Percentiles rank a stretch among this genome's conserved stretches.
These are phyloP conservation scores for Kluyveromyces sp. DNA, from an alignment of 1,139 yeast species.

Conservation along the genomic window DNA sequence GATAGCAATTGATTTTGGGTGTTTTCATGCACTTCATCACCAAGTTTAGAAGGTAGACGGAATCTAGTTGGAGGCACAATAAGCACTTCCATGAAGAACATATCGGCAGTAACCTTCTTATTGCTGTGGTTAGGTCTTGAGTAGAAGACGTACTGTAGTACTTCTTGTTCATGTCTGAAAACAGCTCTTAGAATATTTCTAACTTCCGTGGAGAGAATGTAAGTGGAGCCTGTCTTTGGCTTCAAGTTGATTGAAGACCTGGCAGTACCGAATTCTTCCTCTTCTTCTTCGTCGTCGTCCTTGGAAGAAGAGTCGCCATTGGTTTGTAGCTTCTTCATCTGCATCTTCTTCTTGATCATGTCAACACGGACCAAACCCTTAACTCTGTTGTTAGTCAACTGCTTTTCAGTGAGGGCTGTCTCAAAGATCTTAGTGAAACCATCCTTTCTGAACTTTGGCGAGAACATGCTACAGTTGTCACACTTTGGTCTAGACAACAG, in stretches of 20 bases:
- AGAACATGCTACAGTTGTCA: slow-evolving; percentile 92
- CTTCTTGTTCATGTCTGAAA: slow-evolving; percentile 60
- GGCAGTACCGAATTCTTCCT: slow-evolving; percentile 25
- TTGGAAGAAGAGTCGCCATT: slow-evolving; percentile 23
- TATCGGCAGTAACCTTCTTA: slow-evolving; percentile 59
- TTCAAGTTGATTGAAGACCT: slow-evolving; percentile 36
- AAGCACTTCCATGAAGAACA: slow-evolving; percentile 80
- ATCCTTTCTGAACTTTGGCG: slow-evolving; percentile 90
- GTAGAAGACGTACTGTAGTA: slow-evolving; percentile 62
- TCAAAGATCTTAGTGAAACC: slow-evolving; percentile 92
- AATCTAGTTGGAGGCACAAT: slow-evolving; percentile 96
- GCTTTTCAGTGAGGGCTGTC: slow-evolving; percentile 74
- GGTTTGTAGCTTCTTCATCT: slow-evolving; percentile 19
- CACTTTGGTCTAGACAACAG: slow-evolving; percentile 76
- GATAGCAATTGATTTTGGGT: slow-evolving; percentile 84
- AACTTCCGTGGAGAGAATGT: slow-evolving; percentile 80
- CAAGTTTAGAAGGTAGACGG: slow-evolving; percentile 92
- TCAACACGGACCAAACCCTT: slow-evolving; percentile 72
- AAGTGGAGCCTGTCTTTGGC: slow-evolving; percentile 69
- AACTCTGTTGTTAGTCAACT: slow-evolving; percentile 68
- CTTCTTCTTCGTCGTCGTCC: slow-evolving; percentile 23
- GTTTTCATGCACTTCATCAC: slow-evolving; percentile 93
- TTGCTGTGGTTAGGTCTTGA: slow-evolving; percentile 56
- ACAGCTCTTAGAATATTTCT: slow-evolving; percentile 69
- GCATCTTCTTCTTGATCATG: slow-evolving; percentile 43